Conservation (phyloP, 2,329 filamentous ascomycete species). For the Penicillium sp. region DNA sequence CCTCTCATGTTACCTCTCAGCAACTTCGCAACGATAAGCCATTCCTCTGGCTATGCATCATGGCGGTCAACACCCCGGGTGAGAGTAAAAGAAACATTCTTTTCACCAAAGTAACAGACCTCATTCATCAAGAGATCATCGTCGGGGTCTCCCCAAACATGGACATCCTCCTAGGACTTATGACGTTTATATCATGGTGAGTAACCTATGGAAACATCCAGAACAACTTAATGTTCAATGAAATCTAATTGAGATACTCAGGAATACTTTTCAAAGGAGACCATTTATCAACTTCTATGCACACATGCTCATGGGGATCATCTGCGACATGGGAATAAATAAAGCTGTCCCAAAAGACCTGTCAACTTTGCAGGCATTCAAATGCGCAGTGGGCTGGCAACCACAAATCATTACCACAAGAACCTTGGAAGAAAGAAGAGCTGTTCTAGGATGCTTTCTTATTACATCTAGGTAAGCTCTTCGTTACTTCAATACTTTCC, state of each 20-base stretch:
- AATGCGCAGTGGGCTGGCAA: slow-evolving; percentile 18
- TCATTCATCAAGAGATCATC: slow-evolving; percentile 22
- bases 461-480: slow-evolving; percentile 38
- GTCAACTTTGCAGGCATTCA: slow-evolving; percentile 22
- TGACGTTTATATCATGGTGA: slow-evolving; percentile 24
- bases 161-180: slow-evolving; percentile 23
- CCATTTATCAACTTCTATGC: slow-evolving; percentile 21
- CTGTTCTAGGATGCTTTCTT: slow-evolving; percentile 51
- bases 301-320: slow-evolving; percentile 25
- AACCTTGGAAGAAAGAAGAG: slow-evolving; percentile 53
- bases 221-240: not conserved
- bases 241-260: not conserved
- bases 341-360: slow-evolving; percentile 11
- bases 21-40: slow-evolving; percentile 34
- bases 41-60: slow-evolving; percentile 43
- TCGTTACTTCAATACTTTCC: not conserved
- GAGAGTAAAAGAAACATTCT: slow-evolving; percentile 11
- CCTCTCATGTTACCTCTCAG: slow-evolving; percentile 21
- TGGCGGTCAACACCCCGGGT: slow-evolving; percentile 29
- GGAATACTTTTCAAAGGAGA: slow-evolving; percentile 21
- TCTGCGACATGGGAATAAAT: slow-evolving; percentile 26
- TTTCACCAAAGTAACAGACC: slow-evolving; percentile 17
- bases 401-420: slow-evolving; percentile 21
- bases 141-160: slow-evolving; percentile 18
- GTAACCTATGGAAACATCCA: not conserved